Evolutionary conservation across 352 stramenopile genomes (phyloP), one percentile per base, ranked within the genome.

Genomic region (Phytophthora ohioensis): DNA sequence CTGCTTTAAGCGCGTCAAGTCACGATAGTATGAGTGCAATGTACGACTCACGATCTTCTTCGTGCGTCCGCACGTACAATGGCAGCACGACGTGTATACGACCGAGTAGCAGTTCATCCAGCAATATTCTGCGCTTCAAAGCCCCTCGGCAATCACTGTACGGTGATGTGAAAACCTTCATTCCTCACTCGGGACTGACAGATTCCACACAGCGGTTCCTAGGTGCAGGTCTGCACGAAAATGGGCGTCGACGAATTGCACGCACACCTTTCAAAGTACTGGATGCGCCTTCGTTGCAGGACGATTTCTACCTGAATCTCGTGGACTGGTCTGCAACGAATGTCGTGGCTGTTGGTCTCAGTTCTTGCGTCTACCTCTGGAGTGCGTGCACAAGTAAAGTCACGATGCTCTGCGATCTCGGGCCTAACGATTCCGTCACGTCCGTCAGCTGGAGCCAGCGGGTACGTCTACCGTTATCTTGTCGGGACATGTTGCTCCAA

Each of bases 221-320:
- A 46, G 41, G 41, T 35, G 53, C 42, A 21, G 45, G 46, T 36
- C 27, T 78, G 3, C 60, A 80, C 31, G 57, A 60, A 49, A 54
- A 79, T 52, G 67, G 69, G 1, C 73, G 82, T 6, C 79, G 87
- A 68, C 88, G 90, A 53, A 98, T 99, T 75, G 72, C 93, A 11
- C 98, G 98, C 64, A 91, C 94, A 17, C 96, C 97, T 2, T 99
- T 98, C 60, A 99, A 99, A 82, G 93, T 99, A n/a, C 78, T 99
- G 31, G 97, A 99, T 81, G 97, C 97, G 15, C 97, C 97, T 2
- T 83, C 89, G 8, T 80, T 99, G 5, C 92, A 98, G 72, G 97
- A 99, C 79, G 97, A 99, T 75, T 99, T 99, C 76, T 99, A 99
- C 71, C 75, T 99, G 10, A 99, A 99, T 72, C 82, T 99, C 0